phyloP scores from a whole-genome alignment of 2,329 filamentous ascomycete species.

The Colletotrichum sp. region DNA sequence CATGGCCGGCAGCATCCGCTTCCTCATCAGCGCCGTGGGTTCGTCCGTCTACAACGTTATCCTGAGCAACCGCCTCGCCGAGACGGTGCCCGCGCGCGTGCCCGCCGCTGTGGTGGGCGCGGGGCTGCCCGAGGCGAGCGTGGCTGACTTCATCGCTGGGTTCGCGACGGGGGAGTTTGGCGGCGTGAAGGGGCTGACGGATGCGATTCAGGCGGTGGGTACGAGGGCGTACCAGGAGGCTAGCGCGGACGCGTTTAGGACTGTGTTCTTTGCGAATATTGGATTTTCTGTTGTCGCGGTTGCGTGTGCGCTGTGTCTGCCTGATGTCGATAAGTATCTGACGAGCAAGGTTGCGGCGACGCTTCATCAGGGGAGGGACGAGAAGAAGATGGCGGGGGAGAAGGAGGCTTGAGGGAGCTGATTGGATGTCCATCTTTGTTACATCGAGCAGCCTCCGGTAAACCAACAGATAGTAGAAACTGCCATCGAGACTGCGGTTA shows the following conservation, averaged over 20 bases:
- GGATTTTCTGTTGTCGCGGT: conserved; percentile 37
- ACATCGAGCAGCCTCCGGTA: rapidly evolving
- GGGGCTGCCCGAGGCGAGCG: conserved; percentile 39
- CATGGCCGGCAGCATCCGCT: conserved; percentile 40
- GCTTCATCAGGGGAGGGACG: conserved; percentile 31
- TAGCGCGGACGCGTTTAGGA: conserved; percentile 37
- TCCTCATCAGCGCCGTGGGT: conserved; percentile 36
- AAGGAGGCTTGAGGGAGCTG: background rate
- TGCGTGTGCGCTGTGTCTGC: conserved; percentile 33
- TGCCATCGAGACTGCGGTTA: background rate
- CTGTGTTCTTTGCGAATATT: conserved; percentile 39
- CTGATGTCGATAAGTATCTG: conserved; percentile 37
- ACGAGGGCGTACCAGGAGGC: conserved; percentile 34
- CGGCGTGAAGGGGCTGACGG: conserved; percentile 33
- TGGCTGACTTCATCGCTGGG: conserved; percentile 36
- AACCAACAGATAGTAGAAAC: background rate
- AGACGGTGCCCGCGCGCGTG: conserved; percentile 34
- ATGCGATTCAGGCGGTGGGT: conserved; percentile 32
- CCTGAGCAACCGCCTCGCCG: conserved; percentile 34
- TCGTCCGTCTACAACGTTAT: conserved; percentile 38
- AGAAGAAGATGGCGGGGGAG: conserved; percentile 17
- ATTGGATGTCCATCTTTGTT: background rate
- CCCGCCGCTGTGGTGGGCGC: conserved; percentile 37
- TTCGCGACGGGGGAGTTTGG: conserved; percentile 33
- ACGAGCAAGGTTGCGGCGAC: conserved; percentile 36